phyloP scores from a whole-genome alignment of 2,329 filamentous ascomycete species.

The Didymella pinodella region DNA sequence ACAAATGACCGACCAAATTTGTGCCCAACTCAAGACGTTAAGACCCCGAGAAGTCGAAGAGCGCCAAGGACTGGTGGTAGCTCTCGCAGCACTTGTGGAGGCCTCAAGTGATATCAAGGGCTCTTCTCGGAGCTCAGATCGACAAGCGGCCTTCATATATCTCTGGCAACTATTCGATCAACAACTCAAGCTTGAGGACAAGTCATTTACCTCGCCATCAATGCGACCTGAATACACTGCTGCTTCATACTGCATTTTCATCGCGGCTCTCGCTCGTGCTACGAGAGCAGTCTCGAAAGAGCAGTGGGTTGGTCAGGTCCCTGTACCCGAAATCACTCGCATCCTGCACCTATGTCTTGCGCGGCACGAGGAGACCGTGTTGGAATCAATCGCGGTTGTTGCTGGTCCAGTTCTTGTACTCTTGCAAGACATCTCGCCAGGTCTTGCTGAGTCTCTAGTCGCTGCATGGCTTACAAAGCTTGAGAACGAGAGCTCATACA shows the following conservation, averaged over 20 bases:
- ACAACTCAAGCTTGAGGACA: constrained; percentile 49
- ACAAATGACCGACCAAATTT: constrained; percentile 55
- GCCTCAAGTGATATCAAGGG: constrained; percentile 3
- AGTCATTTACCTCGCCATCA: constrained; percentile 50
- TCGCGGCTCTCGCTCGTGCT: constrained; percentile 48
- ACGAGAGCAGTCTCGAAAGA: constrained; percentile 17
- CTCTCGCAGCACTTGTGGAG: constrained; percentile 52
- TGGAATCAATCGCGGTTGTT: constrained; percentile 40
- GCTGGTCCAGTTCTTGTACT: constrained; percentile 33
- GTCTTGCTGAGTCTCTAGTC: constrained; percentile 29
- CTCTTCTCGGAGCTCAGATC: constrained; percentile 1
- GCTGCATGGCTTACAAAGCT: constrained; percentile 42
- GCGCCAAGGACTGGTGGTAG: constrained; percentile 71
- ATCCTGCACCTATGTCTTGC: constrained; percentile 46
- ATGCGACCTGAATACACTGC: constrained; percentile 71
- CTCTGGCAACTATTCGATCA: constrained; percentile 45
- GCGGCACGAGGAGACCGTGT: constrained; percentile 47
- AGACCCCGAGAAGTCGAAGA: constrained; percentile 70
- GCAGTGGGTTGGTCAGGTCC: constrained; percentile 18
- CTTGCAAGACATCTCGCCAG: constrained; percentile 20
- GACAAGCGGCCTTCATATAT: constrained; percentile 25
- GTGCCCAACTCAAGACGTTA: constrained; percentile 57
- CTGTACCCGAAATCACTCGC: constrained; percentile 28
- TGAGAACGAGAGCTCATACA: constrained; percentile 51
- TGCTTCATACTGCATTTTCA: constrained; percentile 67